Percentiles rank a stretch among this genome's conserved stretches.
These are phyloP conservation scores for Pyrus hybrid DNA, from an alignment of 331 rosid species.

Conservation along the genomic window DNA sequence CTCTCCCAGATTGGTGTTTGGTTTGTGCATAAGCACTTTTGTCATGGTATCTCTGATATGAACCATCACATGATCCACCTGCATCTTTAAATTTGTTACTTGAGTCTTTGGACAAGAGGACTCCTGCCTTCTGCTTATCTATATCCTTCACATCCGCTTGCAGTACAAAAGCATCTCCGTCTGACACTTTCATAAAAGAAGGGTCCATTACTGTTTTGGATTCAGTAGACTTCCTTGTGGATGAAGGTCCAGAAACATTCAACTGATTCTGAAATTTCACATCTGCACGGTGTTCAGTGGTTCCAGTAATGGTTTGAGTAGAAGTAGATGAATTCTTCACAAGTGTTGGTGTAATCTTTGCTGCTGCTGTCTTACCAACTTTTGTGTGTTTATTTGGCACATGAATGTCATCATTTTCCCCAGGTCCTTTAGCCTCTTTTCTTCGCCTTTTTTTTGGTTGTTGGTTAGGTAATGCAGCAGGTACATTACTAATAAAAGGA, in stretches of 20 bases:
- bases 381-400: conserved; percentile 54
- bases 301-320: conserved; percentile 36
- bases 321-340: conserved; percentile 44
- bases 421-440: conserved; percentile 68
- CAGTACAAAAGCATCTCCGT: conserved; percentile 39
- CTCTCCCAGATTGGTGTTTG: conserved; percentile 60
- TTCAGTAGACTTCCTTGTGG: conserved; percentile 55
- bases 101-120: conserved; percentile 42
- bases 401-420: conserved; percentile 42
- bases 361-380: conserved; percentile 51
- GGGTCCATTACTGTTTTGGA: conserved; percentile 44
- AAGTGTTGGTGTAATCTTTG: conserved; percentile 42
- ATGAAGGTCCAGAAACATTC: conserved; percentile 34
- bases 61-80: conserved; percentile 40
- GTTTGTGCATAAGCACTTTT: conserved; percentile 49
- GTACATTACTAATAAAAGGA: conserved; percentile 33
- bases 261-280: conserved; percentile 44
- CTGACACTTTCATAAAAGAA: conserved; percentile 49
- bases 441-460: conserved; percentile 94
- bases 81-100: conserved; percentile 53
- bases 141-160: conserved; percentile 47
- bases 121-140: conserved; percentile 57
- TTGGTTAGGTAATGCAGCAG: conserved; percentile 63
- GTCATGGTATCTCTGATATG: conserved; percentile 51
- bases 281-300: conserved; percentile 42